A percentile compares a stretch with the other conserved stretches of the same genome.
These are phyloP conservation scores for Cucurbita ficifolia DNA, from an alignment of 306 rosid genomes.

Conservation along the genomic window DNA sequence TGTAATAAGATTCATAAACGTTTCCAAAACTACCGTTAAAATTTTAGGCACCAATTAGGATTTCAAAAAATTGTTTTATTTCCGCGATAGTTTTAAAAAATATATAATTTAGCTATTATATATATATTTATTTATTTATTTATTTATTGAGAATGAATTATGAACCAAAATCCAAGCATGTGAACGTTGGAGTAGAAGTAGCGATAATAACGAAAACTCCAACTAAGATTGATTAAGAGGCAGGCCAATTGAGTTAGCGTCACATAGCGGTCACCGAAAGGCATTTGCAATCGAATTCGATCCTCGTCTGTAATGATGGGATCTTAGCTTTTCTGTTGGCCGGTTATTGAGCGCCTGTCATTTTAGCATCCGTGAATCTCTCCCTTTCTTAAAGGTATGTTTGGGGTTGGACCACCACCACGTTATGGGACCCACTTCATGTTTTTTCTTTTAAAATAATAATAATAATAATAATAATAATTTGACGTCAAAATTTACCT, in stretches of 20 bases:
- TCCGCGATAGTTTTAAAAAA: no score
- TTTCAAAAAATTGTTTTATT: no score
- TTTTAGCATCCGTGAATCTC: not conserved
- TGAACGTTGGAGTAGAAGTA: not conserved
- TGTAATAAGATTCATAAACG: no score
- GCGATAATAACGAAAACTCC: not conserved
- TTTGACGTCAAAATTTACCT: not conserved
- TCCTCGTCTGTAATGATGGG: not conserved
- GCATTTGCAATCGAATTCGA: not conserved
- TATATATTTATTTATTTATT: no score
- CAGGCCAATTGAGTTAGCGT: not conserved
- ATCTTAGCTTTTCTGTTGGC: not conserved
- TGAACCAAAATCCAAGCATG: not conserved
- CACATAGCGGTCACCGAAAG: conserved; percentile 5
- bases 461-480: no score
- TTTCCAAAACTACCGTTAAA: no score
- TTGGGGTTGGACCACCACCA: not conserved
- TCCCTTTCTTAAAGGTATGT: not conserved
- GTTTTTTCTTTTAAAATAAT: not conserved
- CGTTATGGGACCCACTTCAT: not conserved
- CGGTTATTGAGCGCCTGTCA: not conserved
- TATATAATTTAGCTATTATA: no score
- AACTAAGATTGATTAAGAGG: not conserved
- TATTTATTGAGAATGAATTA: not conserved
- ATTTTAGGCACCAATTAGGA: no score